Evolutionary conservation across 495 filamentous ascomycete species (phyloP).

Genomic region (Immersiella caudata): DNA sequence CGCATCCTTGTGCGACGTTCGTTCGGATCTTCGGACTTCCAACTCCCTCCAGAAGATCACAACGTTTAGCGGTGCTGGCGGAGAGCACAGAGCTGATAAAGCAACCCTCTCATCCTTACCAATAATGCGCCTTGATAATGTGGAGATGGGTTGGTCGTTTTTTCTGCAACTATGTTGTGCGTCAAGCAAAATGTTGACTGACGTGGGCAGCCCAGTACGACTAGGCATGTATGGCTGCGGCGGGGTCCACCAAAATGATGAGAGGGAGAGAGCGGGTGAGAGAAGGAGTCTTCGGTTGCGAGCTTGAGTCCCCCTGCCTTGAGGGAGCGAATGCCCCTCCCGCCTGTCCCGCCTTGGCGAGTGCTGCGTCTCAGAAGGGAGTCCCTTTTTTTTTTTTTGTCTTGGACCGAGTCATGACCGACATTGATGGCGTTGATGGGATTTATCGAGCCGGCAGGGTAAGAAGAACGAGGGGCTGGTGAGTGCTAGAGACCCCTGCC

Average conservation of each 20-base stretch:
- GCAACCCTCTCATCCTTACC: not conserved
- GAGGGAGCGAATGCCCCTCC: not conserved
- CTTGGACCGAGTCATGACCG: not conserved
- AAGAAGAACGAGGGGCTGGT: too few species aligned
- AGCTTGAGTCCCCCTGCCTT: not conserved
- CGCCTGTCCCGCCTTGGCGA: not conserved
- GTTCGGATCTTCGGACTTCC: not conserved
- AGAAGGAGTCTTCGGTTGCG: not conserved
- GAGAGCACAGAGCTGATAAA: not conserved
- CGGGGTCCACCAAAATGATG: not conserved
- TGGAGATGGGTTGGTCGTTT: not conserved
- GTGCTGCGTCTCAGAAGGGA: not conserved
- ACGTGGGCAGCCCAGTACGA: not conserved
- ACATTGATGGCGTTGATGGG: not conserved
- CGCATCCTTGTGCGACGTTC: not conserved
- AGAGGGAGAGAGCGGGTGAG: not conserved
- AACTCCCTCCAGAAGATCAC: not conserved
- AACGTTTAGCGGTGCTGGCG: not conserved
- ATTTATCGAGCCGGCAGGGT: too few species aligned
- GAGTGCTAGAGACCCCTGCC: too few species aligned
- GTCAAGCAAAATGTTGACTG: not conserved
- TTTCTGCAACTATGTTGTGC: not conserved
- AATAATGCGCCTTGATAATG: not conserved
- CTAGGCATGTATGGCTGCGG: not conserved
- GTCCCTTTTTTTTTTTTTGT: not conserved